phyloP scores from a whole-genome alignment of 805 yeast genomes.

The Candida methanosorbosa region DNA sequence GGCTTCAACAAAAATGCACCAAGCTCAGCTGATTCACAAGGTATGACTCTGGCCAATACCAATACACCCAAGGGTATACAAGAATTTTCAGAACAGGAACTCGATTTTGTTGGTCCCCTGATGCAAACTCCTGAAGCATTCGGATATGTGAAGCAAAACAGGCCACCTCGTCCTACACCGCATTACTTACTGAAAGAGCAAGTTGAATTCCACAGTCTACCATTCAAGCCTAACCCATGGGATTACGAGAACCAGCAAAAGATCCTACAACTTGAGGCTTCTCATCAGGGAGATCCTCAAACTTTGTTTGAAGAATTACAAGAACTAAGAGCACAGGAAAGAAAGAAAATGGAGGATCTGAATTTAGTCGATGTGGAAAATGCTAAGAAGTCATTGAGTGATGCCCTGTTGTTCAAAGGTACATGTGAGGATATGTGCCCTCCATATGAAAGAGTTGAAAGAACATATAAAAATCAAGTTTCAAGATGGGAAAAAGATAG shows the following conservation, averaged over 20 bases:
- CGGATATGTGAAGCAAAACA: conserved; percentile 19
- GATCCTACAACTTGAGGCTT: conserved; percentile 44
- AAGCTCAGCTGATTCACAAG: too few species aligned
- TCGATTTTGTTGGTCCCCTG: conserved; percentile 23
- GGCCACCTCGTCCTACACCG: conserved; percentile 14
- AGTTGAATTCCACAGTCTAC: conserved; percentile 25
- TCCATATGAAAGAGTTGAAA: conserved; percentile 77
- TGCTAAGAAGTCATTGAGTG: conserved; percentile 69
- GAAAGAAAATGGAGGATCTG: conserved; percentile 66
- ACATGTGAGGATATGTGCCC: conserved; percentile 95
- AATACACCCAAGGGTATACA: too few species aligned
- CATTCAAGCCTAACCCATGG: conserved; percentile 44
- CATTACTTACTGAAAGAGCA: conserved; percentile 24
- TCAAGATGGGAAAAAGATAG: conserved; percentile 65
- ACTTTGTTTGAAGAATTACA: conserved; percentile 70
- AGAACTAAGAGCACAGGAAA: conserved; percentile 63
- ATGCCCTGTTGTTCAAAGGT: conserved; percentile 84
- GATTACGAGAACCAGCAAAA: conserved; percentile 63
- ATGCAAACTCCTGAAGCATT: conserved; percentile 16
- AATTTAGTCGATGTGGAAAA: conserved; percentile 88
- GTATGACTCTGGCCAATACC: too few species aligned
- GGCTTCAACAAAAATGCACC: too few species aligned
- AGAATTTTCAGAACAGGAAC: conserved; percentile 9
- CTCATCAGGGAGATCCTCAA: conserved; percentile 44
- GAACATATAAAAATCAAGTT: conserved; percentile 83